Percentiles rank a stretch among this genome's conserved stretches.
These are phyloP conservation scores for Phytophthora pini DNA, from an alignment of 352 stramenopile genomes.

Conservation along the genomic window DNA sequence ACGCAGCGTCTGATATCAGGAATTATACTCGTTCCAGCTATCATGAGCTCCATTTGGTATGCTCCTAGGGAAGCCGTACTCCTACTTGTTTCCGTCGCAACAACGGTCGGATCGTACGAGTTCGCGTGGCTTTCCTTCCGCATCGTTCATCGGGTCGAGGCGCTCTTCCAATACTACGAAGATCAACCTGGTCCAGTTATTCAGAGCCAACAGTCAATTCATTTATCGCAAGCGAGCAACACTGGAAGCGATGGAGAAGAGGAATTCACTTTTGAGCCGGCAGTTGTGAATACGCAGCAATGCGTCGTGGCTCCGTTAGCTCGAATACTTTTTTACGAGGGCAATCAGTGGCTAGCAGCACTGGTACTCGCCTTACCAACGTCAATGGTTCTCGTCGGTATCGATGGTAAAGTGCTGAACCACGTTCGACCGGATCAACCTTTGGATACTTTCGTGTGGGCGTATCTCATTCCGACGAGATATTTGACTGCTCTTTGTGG, in stretches of 20 bases:
- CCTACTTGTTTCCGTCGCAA: conserved; percentile 1
- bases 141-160: not conserved
- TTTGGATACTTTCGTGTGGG: conserved; percentile 4
- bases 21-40: conserved; percentile 4
- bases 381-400: conserved; percentile 11
- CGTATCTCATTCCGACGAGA: conserved; percentile 10
- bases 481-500: conserved; percentile 6
- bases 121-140: conserved; percentile 11
- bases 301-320: conserved; percentile 4
- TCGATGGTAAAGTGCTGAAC: conserved; percentile 5
- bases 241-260: not conserved
- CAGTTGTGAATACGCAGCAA: conserved; percentile 1
- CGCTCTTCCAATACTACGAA: conserved; percentile 9
- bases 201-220: conserved; percentile 1
- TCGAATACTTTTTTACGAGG: conserved; percentile 6
- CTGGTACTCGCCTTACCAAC: conserved; percentile 8
- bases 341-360: conserved; percentile 12
- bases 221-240: conserved; percentile 7
- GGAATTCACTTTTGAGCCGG: not conserved
- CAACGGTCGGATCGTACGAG: conserved; percentile 7
- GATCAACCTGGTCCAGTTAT: not conserved
- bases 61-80: conserved; percentile 3
- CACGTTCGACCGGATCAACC: conserved; percentile 6
- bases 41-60: conserved; percentile 13
- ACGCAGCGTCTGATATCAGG: conserved; percentile 7